Conservation (phyloP, 179 eudicot species). For the Spinacia oleracea region DNA sequence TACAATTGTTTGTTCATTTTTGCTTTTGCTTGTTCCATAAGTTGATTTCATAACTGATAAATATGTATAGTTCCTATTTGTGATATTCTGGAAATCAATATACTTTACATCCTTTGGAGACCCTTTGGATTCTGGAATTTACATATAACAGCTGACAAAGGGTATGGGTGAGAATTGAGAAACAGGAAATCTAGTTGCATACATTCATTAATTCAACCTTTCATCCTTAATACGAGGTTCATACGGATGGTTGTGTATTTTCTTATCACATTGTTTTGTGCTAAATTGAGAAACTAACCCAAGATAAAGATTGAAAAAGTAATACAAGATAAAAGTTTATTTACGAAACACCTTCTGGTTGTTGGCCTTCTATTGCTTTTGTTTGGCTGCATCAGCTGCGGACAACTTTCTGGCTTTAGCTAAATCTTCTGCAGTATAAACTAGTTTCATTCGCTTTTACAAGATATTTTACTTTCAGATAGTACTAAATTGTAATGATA, state of each 20-base stretch:
- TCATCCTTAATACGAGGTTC: not conserved
- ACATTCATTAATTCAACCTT: not conserved
- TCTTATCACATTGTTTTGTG: not conserved
- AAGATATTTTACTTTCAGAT: not conserved
- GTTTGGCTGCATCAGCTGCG: not conserved
- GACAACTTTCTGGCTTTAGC: not conserved
- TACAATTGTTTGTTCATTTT: not conserved
- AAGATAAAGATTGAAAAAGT: too few relatives aligned
- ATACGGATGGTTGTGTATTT: not conserved
- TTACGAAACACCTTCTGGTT: not conserved
- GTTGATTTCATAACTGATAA: too few relatives aligned
- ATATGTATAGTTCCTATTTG: too few relatives aligned
- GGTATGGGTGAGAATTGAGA: too few relatives aligned
- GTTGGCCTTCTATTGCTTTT: not conserved
- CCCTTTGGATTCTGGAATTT: not conserved
- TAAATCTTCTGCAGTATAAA: not conserved
- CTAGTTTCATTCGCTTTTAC: too few relatives aligned
- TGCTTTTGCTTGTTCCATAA: not conserved
- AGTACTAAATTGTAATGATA: not conserved
- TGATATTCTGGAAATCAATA: too few relatives aligned
- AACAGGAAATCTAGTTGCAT: not conserved
- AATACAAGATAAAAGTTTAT: too few relatives aligned
- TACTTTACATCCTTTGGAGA: not conserved
- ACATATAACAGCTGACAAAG: not conserved
- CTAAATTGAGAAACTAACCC: not conserved